Conservation (phyloP, 2,329 filamentous ascomycete genomes). For the Colletotrichum chrysophilum region DNA sequence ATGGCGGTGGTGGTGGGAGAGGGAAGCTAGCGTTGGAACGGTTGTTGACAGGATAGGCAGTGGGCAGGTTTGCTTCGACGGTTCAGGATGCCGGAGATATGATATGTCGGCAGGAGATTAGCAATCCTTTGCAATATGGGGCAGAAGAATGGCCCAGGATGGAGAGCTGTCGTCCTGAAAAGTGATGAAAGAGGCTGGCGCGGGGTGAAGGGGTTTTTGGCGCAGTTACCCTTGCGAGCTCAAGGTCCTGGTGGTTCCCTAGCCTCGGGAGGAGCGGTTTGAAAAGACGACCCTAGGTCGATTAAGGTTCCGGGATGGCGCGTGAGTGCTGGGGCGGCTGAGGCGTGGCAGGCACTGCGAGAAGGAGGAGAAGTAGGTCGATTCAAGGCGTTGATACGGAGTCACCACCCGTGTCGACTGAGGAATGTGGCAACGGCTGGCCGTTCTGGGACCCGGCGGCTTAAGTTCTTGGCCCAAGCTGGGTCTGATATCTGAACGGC, state of each 20-base stretch:
- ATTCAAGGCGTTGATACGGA: slow-evolving; percentile 6
- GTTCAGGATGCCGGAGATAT: background rate
- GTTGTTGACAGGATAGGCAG: background rate
- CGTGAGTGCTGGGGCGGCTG: slow-evolving; percentile 8
- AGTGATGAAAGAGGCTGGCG: slow-evolving; percentile 14
- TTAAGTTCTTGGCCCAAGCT: background rate
- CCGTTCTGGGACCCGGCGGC: background rate
- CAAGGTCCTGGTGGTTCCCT: slow-evolving; percentile 8
- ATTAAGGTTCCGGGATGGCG: slow-evolving; percentile 22
- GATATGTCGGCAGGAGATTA: background rate
- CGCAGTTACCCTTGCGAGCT: background rate
- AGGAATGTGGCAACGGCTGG: slow-evolving; percentile 15
- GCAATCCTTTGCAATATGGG: background rate
- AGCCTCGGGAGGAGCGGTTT: slow-evolving; percentile 13
- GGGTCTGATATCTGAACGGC: background rate
- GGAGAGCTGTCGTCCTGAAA: background rate
- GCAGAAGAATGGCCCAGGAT: background rate
- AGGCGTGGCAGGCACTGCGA: slow-evolving; percentile 10
- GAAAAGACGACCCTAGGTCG: background rate
- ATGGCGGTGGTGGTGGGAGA: background rate
- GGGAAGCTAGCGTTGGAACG: background rate
- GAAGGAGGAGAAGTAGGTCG: background rate
- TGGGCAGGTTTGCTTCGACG: background rate
- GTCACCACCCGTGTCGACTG: background rate
- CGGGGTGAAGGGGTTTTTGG: slow-evolving; percentile 13